These are phyloP conservation scores for Chaetothyriales sp. DNA, from an alignment of 2,329 filamentous ascomycete genomes.

Conservation along the genomic window DNA sequence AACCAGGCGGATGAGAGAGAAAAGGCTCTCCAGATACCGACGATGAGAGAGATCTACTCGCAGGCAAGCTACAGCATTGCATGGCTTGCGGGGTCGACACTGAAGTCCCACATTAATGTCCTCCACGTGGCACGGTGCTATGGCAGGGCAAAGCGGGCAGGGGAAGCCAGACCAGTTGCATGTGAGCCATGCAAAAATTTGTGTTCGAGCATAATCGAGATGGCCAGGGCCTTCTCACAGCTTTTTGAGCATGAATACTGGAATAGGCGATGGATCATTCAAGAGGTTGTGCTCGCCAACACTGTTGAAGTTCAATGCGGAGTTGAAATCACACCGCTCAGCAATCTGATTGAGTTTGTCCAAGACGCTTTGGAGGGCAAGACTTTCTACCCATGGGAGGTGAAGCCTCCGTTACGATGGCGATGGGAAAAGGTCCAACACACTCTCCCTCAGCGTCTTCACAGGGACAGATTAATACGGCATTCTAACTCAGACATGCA, in stretches of 20 bases:
- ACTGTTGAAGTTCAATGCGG: conserved; percentile 44
- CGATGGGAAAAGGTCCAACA: neutral
- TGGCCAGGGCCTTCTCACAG: neutral
- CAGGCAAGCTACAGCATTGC: neutral
- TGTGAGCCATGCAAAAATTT: neutral
- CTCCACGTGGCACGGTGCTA: neutral
- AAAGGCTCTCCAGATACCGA: neutral
- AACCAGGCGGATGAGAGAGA: neutral
- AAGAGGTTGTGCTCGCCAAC: conserved; percentile 24
- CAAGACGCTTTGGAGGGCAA: neutral
- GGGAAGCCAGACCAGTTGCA: neutral
- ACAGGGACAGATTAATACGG: neutral
- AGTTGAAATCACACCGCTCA: conserved; percentile 36
- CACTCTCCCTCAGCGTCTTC: neutral
- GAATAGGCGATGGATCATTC: conserved; percentile 38
- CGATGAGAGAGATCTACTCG: neutral
- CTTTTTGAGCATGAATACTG: conserved; percentile 30
- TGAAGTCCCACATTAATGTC: neutral
- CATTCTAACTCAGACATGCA: neutral
- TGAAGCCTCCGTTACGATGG: neutral
- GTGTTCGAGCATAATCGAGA: neutral
- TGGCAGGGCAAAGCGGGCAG: neutral
- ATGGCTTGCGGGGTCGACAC: neutral
- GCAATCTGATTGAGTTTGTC: neutral
- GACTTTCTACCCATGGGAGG: neutral